phyloP scores from a whole-genome alignment of 768 basidiomycete genomes.

The Rubroboletus satanas region DNA sequence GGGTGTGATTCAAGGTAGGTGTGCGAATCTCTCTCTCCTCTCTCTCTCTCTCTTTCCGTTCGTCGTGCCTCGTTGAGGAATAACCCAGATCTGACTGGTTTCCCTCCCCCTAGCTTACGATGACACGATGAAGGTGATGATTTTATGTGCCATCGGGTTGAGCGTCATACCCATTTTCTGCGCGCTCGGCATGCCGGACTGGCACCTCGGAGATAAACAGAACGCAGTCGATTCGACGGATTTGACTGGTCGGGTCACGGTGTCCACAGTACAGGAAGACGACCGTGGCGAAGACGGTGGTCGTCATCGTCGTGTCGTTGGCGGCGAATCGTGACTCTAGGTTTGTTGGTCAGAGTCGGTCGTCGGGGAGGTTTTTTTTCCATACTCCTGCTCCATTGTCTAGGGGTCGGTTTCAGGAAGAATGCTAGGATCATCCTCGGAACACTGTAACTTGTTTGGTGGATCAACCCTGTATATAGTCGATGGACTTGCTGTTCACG shows the following conservation, averaged over 20 bases:
- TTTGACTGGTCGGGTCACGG: constrained; percentile 14
- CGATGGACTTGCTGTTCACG: neutral
- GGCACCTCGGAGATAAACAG: constrained; percentile 65
- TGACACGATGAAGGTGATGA: constrained; percentile 55
- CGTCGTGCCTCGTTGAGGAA: neutral
- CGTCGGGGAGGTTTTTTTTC: neutral
- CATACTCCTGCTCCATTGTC: neutral
- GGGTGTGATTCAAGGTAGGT: constrained; percentile 55
- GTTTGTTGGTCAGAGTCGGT: neutral
- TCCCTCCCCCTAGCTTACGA: constrained; percentile 39
- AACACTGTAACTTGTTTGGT: neutral
- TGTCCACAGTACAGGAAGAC: neutral
- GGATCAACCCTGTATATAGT: neutral
- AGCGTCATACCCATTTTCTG: constrained; percentile 57
- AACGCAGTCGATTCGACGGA: constrained; percentile 55
- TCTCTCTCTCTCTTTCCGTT: too few species aligned
- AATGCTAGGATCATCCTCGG: neutral
- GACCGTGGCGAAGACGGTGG: neutral
- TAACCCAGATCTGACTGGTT: neutral
- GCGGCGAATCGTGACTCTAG: neutral
- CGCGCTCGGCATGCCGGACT: constrained; percentile 59
- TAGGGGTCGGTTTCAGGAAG: neutral
- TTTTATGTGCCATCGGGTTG: constrained; percentile 49
- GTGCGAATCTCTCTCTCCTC: too few species aligned
- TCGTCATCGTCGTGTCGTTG: neutral